Conservation (phyloP, 2,329 filamentous ascomycete genomes). For the Fusarium haematococcum region DNA sequence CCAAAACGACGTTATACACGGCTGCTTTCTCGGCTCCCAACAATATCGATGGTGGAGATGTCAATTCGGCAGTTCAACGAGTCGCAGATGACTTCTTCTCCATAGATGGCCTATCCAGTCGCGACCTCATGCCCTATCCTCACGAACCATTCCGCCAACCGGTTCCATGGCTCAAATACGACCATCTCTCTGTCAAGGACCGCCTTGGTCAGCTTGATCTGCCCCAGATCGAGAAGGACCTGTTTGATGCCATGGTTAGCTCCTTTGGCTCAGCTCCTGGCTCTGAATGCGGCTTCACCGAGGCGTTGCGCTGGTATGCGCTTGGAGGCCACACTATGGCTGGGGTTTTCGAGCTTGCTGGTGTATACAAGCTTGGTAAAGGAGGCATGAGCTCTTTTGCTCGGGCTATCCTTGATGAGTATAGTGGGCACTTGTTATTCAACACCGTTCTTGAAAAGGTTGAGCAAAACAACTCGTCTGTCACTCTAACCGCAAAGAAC, state of each 20-base stretch:
- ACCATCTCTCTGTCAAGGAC: conserved; percentile 42
- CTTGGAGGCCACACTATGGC: conserved; percentile 24
- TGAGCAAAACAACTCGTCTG: not conserved
- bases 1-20: conserved; percentile 15
- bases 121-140: conserved; percentile 51
- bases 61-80: conserved; percentile 2
- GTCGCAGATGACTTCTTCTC: conserved; percentile 46
- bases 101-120: conserved; percentile 45
- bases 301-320: conserved; percentile 35
- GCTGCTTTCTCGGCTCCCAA: not conserved
- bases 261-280: conserved; percentile 22
- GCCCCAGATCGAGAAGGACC: conserved; percentile 25
- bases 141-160: conserved; percentile 47
- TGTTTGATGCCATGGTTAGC: conserved; percentile 29
- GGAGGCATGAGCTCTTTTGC: conserved; percentile 37
- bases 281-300: conserved; percentile 11
- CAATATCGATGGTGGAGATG: not conserved
- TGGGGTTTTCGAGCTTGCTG: conserved; percentile 14
- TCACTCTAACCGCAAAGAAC: conserved; percentile 9
- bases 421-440: conserved; percentile 17
- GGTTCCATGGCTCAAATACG: conserved; percentile 41
- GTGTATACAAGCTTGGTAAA: conserved; percentile 30
- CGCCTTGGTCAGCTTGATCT: conserved; percentile 45
- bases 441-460: conserved; percentile 9
- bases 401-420: conserved; percentile 1